Conservation (phyloP, 2,329 filamentous ascomycete species). For the Alternaria hordeiaustralica region DNA sequence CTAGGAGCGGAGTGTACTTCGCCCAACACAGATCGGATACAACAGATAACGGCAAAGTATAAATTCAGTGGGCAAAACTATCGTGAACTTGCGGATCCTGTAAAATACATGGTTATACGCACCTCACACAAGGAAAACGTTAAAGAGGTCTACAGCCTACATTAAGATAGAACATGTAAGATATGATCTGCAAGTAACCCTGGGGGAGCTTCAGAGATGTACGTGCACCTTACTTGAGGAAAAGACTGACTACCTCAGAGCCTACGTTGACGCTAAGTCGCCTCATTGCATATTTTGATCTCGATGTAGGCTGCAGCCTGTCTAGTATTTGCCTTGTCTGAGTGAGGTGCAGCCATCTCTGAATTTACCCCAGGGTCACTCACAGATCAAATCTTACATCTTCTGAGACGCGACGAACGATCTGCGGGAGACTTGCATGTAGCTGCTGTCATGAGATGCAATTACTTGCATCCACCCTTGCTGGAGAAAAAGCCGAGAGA, state of each 20-base stretch:
- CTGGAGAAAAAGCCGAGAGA: background rate
- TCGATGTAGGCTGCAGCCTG: background rate
- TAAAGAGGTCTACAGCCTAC: background rate
- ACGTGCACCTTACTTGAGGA: background rate
- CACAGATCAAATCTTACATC: background rate
- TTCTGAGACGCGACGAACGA: background rate
- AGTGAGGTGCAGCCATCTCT: background rate
- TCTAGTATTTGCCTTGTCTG: background rate
- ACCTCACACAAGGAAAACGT: background rate
- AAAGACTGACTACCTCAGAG: background rate
- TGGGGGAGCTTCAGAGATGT: background rate
- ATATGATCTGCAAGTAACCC: background rate
- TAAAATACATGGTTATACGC: background rate
- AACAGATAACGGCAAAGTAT: background rate
- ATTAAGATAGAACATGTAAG: background rate
- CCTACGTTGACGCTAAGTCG: background rate
- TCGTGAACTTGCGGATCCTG: background rate
- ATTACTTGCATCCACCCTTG: constrained; percentile 7
- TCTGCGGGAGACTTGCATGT: background rate
- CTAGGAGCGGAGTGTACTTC: background rate
- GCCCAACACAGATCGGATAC: background rate
- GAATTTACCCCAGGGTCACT: background rate
- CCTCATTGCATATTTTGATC: background rate
- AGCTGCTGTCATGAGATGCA: background rate
- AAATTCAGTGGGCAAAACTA: background rate